phyloP scores from a whole-genome alignment of 768 basidiomycete species.

The Lentinula lateritia region DNA sequence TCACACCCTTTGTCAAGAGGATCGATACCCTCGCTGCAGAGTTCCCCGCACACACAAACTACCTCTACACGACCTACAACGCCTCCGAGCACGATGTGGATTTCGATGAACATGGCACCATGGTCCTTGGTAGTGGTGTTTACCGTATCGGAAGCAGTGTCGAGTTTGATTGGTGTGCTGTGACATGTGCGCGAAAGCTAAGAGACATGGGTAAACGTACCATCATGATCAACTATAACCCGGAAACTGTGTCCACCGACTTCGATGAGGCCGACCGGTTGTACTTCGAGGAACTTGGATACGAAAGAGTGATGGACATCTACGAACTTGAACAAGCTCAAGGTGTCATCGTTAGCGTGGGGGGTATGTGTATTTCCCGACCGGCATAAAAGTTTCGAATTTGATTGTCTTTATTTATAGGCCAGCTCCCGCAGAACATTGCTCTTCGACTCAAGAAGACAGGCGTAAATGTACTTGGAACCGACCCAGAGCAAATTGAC shows the following conservation, averaged over 20 bases:
- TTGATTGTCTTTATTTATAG: conserved; percentile 28
- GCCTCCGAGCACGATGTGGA: conserved; percentile 93
- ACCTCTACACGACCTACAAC: conserved; percentile 99
- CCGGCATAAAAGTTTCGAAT: neutral
- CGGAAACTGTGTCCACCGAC: conserved; percentile 98
- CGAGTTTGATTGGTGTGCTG: conserved; percentile 99
- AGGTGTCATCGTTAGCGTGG: conserved; percentile 95
- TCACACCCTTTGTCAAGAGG: conserved; percentile 97
- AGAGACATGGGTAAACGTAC: conserved; percentile 91
- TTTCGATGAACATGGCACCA: conserved; percentile 96
- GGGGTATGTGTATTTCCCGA: conserved; percentile 50
- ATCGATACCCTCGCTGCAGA: conserved; percentile 99
- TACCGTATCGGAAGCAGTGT: conserved; percentile 98
- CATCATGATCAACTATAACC: conserved; percentile 99
- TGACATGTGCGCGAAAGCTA: conserved; percentile 91
- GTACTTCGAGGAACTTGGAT: conserved; percentile 98
- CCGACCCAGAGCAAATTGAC: conserved; percentile 93
- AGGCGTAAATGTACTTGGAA: conserved; percentile 91
- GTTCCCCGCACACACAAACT: conserved; percentile 98
- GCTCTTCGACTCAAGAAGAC: conserved; percentile 89
- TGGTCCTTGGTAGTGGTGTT: conserved; percentile 97
- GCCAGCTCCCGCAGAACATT: conserved; percentile 98
- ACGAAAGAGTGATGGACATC: conserved; percentile 99
- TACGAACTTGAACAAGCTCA: conserved; percentile 92
- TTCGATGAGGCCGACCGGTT: conserved; percentile 99